A percentile compares a stretch with the other conserved stretches of the same genome.
These are phyloP conservation scores for Lanmaoa pseudosensibilis DNA, from an alignment of 768 basidiomycete genomes.

Conservation along the genomic window DNA sequence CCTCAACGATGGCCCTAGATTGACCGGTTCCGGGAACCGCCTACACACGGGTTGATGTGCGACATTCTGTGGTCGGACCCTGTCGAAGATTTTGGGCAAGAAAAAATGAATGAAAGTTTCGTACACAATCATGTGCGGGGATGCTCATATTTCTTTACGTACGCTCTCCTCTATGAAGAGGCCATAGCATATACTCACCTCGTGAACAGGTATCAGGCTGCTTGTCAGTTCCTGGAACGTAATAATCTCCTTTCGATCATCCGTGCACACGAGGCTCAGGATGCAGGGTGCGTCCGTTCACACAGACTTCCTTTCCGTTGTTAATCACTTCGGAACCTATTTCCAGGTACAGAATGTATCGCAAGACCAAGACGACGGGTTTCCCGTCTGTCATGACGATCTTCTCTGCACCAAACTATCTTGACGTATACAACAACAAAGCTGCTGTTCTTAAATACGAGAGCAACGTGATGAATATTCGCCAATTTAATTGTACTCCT, in stretches of 20 bases:
- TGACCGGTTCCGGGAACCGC: constrained; percentile 97
- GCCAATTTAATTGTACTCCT: constrained; percentile 95
- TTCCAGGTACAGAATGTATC: constrained; percentile 92
- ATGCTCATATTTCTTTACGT: constrained; percentile 95
- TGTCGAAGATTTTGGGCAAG: constrained; percentile 94
- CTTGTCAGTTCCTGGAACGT: constrained; percentile 94
- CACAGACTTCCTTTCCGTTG: not conserved
- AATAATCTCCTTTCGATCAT: constrained; percentile 97
- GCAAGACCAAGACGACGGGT: constrained; percentile 96
- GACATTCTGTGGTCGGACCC: constrained; percentile 99
- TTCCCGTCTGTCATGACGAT: constrained; percentile 99
- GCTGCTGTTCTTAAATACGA: constrained; percentile 99
- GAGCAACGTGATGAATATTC: constrained; percentile 97
- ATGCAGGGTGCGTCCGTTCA: constrained; percentile 76
- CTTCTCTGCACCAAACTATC: constrained; percentile 97
- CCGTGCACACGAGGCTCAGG: constrained; percentile 97
- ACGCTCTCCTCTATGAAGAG: constrained; percentile 18
- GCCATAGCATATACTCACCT: not conserved
- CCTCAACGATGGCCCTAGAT: constrained; percentile 50
- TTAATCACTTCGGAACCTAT: not conserved
- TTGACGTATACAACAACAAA: constrained; percentile 99
- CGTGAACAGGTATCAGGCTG: constrained; percentile 80
- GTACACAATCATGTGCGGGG: constrained; percentile 96
- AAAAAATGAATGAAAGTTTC: constrained; percentile 89
- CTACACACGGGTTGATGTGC: constrained; percentile 96